Percentiles rank a stretch among this genome's conserved stretches.
These are phyloP conservation scores for Diaporthe sp. DNA, from an alignment of 2,329 filamentous ascomycete species.

Conservation along the genomic window DNA sequence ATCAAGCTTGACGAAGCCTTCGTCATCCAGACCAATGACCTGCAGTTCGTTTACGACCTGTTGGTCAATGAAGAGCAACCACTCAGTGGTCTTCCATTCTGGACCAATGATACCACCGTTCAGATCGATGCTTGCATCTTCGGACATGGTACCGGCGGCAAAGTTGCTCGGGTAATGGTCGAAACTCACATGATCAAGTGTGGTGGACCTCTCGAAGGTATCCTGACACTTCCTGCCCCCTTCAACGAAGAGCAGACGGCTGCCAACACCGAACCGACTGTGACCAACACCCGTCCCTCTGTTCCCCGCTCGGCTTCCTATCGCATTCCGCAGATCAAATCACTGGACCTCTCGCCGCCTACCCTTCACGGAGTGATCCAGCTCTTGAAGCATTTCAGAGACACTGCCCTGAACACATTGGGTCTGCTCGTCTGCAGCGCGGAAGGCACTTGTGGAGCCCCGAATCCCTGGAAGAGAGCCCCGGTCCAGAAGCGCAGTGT, in stretches of 20 bases:
- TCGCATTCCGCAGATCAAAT: no score
- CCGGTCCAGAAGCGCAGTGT: slow-evolving; percentile 17
- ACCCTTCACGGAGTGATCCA: rapidly evolving
- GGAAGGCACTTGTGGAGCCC: background rate
- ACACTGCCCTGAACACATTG: background rate
- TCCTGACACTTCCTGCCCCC: slow-evolving; percentile 18
- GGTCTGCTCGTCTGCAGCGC: background rate
- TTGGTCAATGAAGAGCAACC: background rate
- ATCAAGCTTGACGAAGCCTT: background rate
- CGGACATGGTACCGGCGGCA: slow-evolving; percentile 36
- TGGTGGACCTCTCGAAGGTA: slow-evolving; percentile 24
- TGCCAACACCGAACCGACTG: background rate
- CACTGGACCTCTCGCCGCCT: background rate
- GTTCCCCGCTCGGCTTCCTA: background rate
- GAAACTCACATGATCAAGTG: background rate
- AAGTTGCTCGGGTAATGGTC: slow-evolving; percentile 10
- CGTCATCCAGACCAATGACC: background rate
- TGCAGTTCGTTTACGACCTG: background rate
- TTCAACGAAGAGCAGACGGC: background rate
- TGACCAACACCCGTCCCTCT: background rate
- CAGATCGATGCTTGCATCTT: slow-evolving; percentile 19
- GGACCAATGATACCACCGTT: background rate
- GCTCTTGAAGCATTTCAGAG: background rate
- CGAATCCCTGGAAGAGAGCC: background rate
- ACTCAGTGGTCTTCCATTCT: background rate